These are phyloP conservation scores for Verticillium dahliae DNA, from an alignment of 2,329 filamentous ascomycete genomes.

Conservation along the genomic window DNA sequence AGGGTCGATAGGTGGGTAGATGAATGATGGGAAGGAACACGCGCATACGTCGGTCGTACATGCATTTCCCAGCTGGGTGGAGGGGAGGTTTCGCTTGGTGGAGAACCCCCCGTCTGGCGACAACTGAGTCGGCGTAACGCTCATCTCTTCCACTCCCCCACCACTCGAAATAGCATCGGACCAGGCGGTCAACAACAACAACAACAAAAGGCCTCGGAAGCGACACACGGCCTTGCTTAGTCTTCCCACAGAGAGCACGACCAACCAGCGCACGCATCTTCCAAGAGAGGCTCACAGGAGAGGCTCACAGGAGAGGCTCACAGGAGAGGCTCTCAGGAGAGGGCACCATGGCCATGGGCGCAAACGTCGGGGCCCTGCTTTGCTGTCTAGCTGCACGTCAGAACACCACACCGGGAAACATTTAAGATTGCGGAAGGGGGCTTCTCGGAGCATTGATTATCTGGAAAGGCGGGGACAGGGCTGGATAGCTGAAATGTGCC, in stretches of 20 bases:
- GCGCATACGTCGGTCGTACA: neutral
- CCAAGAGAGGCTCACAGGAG: too few relatives aligned
- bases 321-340: too few relatives aligned
- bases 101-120: neutral
- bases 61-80: neutral
- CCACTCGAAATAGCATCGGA: slow-evolving; percentile 3
- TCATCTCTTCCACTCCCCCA: neutral
- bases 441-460: neutral
- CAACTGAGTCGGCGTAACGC: neutral
- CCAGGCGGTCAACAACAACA: neutral
- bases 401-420: slow-evolving; percentile 9
- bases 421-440: slow-evolving; percentile 12
- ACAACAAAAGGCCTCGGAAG: neutral
- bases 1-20: neutral
- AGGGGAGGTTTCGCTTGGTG: slow-evolving; percentile 1
- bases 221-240: neutral
- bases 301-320: too few relatives aligned
- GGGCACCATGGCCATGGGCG: neutral
- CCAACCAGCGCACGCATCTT: slow-evolving; percentile 1
- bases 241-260: neutral
- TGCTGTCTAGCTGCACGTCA: slow-evolving; percentile 4
- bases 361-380: slow-evolving; percentile 6
- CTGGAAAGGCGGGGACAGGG: neutral
- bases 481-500: neutral
- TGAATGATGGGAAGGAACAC: neutral